A percentile compares a stretch with the other conserved stretches of the same genome.
Conservation (phyloP, 345 rosid genomes). For the Syzygium aromaticum region DNA sequence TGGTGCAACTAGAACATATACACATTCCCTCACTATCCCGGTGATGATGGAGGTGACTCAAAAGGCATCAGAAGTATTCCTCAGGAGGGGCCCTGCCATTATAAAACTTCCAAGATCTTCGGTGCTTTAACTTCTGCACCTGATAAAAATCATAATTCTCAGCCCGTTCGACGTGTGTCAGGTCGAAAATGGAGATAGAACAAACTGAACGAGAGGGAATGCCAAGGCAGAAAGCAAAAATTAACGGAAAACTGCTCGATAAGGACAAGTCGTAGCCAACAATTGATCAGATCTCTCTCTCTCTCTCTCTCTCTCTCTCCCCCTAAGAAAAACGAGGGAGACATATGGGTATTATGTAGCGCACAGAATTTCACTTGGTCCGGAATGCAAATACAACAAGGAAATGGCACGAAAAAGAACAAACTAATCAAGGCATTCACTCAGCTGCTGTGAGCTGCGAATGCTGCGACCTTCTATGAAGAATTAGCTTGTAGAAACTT, state of each 20-base stretch:
- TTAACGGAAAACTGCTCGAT: neutral
- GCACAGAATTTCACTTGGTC: neutral
- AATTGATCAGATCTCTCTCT: neutral
- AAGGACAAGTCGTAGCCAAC: neutral
- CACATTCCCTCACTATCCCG: neutral
- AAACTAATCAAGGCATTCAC: neutral
- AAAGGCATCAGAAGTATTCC: neutral
- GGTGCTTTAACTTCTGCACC: neutral
- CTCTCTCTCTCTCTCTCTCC: neutral
- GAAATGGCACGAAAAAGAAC: neutral
- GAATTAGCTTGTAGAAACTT: constrained; percentile 40
- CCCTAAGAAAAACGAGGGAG: neutral
- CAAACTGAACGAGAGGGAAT: neutral
- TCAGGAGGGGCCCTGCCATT: neutral
- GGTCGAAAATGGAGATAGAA: neutral
- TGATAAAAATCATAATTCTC: neutral
- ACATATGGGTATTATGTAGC: neutral
- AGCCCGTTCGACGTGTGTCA: neutral
- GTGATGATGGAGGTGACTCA: neutral
- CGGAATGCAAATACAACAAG: neutral
- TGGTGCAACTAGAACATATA: neutral
- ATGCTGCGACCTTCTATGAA: constrained; percentile 32
- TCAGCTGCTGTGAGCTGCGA: neutral
- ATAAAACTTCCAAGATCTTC: neutral
- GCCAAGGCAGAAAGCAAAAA: neutral